Percentiles rank a stretch among this genome's conserved stretches.
These are phyloP conservation scores for Amoebophrya sp. DNA, from an alignment of 169 alveolate species.

Conservation along the genomic window DNA sequence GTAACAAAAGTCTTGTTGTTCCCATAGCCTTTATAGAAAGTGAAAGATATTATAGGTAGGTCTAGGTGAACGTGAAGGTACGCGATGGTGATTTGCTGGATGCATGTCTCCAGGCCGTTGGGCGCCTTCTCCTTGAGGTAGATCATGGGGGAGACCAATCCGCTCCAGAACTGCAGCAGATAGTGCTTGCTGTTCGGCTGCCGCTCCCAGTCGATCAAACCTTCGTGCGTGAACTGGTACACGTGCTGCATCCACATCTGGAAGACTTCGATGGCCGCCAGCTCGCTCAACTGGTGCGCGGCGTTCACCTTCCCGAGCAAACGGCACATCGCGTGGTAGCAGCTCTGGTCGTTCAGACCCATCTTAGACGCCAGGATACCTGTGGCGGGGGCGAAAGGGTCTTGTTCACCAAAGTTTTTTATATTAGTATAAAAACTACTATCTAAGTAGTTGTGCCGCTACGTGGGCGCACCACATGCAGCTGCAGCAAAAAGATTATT, in stretches of 20 bases:
- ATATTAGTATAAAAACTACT: background rate
- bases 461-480: no score
- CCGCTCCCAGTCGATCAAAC: conserved; percentile 65
- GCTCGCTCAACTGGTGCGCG: conserved; percentile 62
- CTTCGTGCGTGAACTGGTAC: conserved; percentile 65
- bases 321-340: conserved; percentile 78
- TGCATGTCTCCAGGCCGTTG: conserved; percentile 48
- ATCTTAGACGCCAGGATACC: conserved; percentile 61
- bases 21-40: background rate
- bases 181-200: conserved; percentile 79
- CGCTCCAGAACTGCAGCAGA: conserved; percentile 73
- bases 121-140: conserved; percentile 64
- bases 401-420: no score
- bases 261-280: conserved; percentile 38
- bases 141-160: conserved; percentile 68
- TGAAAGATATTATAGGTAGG: background rate
- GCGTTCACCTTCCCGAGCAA: conserved; percentile 75
- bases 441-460: no score
- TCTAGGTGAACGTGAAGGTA: background rate
- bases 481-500: no score
- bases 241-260: conserved; percentile 74
- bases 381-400: conserved; percentile 45
- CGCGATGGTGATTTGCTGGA: conserved; percentile 35
- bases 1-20: no score
- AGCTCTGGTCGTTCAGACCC: conserved; percentile 68